Evolutionary conservation across 2,329 filamentous ascomycete genomes (phyloP).

Genomic region (Talaromyces islandicus): DNA sequence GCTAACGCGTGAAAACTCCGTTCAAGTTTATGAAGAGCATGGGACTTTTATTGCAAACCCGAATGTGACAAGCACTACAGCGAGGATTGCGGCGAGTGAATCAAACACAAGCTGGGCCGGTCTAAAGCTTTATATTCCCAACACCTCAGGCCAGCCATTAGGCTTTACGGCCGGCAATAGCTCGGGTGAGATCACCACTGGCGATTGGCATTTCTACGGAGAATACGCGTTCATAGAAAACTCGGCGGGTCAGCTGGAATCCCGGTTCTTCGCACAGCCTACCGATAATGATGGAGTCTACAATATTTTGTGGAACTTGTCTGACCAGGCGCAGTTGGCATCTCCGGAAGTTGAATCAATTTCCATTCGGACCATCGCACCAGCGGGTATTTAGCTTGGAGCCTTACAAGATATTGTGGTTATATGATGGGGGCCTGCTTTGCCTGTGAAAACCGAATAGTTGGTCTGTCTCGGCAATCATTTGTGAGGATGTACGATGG

Average conservation of each 20-base stretch:
- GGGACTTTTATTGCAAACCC: constrained; percentile 1
- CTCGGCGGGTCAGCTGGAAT: neutral
- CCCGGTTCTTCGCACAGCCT: constrained; percentile 2
- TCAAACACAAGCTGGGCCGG: constrained; percentile 1
- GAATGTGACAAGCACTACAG: neutral
- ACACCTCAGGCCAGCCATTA: neutral
- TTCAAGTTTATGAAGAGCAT: neutral
- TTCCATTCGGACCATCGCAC: neutral
- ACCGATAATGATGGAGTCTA: neutral
- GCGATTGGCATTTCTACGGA: constrained; percentile 1
- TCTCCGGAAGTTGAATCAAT: neutral
- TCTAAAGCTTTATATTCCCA: neutral
- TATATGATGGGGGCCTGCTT: neutral
- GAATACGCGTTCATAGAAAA: neutral
- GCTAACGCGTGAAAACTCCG: neutral
- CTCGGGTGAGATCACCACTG: neutral
- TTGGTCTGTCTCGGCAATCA: neutral
- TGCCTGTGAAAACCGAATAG: neutral
- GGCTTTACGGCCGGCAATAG: neutral
- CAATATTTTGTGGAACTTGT: neutral
- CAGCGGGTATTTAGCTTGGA: neutral
- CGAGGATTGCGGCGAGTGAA: neutral
- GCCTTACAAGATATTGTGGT: neutral
- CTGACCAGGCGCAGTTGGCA: neutral
- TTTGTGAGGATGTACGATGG: neutral